Conservation (phyloP, 2,329 filamentous ascomycete genomes). For the Alternaria conjuncta region DNA sequence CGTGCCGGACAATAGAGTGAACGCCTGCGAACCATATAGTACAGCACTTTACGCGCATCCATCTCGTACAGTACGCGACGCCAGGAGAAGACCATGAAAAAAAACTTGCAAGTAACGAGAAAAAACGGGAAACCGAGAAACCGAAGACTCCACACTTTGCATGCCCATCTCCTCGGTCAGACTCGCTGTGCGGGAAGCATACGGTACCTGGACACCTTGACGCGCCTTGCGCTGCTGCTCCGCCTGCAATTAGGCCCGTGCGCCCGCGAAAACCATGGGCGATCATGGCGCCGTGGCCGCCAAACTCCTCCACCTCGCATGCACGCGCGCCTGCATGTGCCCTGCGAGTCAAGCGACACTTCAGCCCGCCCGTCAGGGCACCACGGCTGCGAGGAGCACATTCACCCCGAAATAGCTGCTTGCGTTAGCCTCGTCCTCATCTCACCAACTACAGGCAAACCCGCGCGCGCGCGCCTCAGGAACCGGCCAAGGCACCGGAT, state of each 20-base stretch:
- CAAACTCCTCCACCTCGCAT: not conserved
- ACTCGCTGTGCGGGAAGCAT: not conserved
- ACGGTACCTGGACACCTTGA: not conserved
- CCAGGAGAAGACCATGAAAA: not conserved
- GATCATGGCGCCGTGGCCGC: not conserved
- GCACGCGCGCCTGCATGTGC: not conserved
- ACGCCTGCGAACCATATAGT: slow-evolving; percentile 1
- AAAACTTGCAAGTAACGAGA: not conserved
- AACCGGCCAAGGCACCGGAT: slow-evolving; percentile 11
- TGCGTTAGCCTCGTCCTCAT: slow-evolving; percentile 36
- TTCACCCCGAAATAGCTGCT: slow-evolving; percentile 51
- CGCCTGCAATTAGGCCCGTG: not conserved
- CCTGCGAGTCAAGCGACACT: slow-evolving; percentile 16
- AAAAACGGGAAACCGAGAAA: not conserved
- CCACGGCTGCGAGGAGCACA: slow-evolving; percentile 49
- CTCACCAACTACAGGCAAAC: slow-evolving; percentile 16
- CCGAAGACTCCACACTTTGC: not conserved
- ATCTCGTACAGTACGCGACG: not conserved
- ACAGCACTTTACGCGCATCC: not conserved
- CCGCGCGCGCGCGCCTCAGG: not conserved
- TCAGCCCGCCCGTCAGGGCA: slow-evolving; percentile 30
- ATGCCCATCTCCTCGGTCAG: not conserved
- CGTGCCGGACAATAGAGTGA: not conserved
- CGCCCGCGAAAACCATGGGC: not conserved
- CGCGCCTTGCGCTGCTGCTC: not conserved